These are phyloP conservation scores for Cadophora sp. DNA, from an alignment of 2,329 filamentous ascomycete species.

Conservation along the genomic window DNA sequence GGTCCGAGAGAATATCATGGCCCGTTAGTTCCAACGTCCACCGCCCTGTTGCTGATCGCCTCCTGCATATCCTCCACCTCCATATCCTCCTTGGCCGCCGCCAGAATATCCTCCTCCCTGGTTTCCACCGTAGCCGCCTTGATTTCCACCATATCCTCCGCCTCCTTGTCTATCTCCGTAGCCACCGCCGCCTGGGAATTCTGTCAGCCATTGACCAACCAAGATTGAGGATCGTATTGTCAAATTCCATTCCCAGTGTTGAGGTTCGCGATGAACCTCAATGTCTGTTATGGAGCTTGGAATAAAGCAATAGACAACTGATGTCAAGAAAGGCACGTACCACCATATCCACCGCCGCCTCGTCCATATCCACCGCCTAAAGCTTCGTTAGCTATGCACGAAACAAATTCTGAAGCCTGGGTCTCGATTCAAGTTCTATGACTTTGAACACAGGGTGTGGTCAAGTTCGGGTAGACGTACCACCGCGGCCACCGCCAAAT, in stretches of 20 bases:
- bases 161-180: slow-evolving; percentile 61
- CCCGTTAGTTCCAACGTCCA: slow-evolving; percentile 38
- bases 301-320: background rate
- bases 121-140: slow-evolving; percentile 41
- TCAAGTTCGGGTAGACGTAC: slow-evolving; percentile 13
- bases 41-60: slow-evolving; percentile 42
- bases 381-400: slow-evolving; percentile 6
- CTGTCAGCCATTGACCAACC: slow-evolving; percentile 48
- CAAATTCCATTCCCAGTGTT: background rate
- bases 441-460: background rate
- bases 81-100: slow-evolving; percentile 40
- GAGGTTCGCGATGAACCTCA: background rate
- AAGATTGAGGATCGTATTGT: background rate
- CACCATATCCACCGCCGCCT: slow-evolving; percentile 46
- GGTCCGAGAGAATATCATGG: slow-evolving; percentile 40
- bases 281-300: background rate
- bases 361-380: slow-evolving; percentile 46
- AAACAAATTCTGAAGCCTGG: background rate
- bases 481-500: slow-evolving; percentile 50
- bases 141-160: slow-evolving; percentile 47
- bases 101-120: slow-evolving; percentile 40
- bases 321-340: slow-evolving; percentile 6
- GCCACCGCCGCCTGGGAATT: slow-evolving; percentile 35
- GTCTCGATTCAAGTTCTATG: background rate
- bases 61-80: slow-evolving; percentile 40